Base-by-base conservation (phyloP, 2,329 filamentous ascomycete species). In the Arthroderma uncinatum region DNA sequence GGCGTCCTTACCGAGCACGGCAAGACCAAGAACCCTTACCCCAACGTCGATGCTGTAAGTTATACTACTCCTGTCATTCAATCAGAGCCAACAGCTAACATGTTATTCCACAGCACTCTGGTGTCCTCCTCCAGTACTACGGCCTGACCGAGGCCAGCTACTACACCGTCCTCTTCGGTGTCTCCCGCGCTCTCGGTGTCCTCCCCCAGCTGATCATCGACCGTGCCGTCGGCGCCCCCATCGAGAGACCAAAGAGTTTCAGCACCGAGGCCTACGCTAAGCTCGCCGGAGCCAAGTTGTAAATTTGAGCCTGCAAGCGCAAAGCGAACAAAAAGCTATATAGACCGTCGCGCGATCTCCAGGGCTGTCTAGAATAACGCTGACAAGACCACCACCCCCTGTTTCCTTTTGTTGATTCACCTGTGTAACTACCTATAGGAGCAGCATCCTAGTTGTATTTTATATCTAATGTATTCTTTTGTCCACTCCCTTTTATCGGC, bases 121-220 rank as follows among this genome's bases (percentile, higher is more conserved):
- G 93, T 82, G 93, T 98, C 65, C 89, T 98, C 65, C 89, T 98
- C 67, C 93, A 98, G 82, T 93, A 98, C 86, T 98, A 98, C 79
- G 93, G 93, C 71, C 82, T 98, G 74, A 97, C 88, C 63, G 92
- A 98, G 83, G 87, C 93, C 77, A 97, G 85, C 86, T 98, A 94
- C 86, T 98, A 98, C 88, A 98, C 93, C 62, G 93, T 98, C 62
- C 87, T 98, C 72, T 98, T 98, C 77, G 93, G 93, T 84, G 93
- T 98, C 47, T 95, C 91, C 67, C 89, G 93, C 74, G 93, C 93
- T 67, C 89, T 98, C 69, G 93, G 93, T 85, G 93, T 98, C 66
- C 87, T 98, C 70, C 93, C 93, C 69, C 93, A 98, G 83, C 84
- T 98, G 74, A 98, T 98, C 82, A 96, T 98, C 71, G 93, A 98